phyloP scores from a whole-genome alignment of 805 yeast genomes.

The Starmerella geochares region DNA sequence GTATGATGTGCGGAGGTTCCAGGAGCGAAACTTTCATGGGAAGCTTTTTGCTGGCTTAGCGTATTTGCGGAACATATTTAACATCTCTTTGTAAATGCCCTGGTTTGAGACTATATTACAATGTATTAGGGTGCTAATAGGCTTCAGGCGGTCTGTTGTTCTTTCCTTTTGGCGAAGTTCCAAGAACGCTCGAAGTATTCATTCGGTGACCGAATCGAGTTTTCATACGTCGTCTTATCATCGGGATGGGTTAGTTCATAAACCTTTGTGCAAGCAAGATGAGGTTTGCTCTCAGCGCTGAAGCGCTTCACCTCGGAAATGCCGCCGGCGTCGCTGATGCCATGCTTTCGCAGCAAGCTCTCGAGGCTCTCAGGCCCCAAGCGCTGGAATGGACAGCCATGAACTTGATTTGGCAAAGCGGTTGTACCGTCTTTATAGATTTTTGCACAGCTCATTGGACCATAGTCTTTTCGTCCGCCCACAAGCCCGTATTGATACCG shows the following conservation, averaged over 20 bases:
- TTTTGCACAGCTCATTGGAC: constrained; percentile 75
- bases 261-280: constrained; percentile 81
- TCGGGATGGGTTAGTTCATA: constrained; percentile 56
- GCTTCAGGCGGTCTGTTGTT: neutral
- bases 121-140: neutral
- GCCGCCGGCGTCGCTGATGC: constrained; percentile 47
- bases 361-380: constrained; percentile 54
- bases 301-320: constrained; percentile 56
- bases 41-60: no score
- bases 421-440: constrained; percentile 57
- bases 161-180: constrained; percentile 11
- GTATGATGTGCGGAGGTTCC: no score
- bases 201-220: constrained; percentile 74
- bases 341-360: constrained; percentile 49
- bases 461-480: constrained; percentile 77
- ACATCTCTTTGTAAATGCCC: no score
- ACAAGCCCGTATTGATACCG: constrained; percentile 86
- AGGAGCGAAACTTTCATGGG: no score
- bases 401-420: constrained; percentile 39
- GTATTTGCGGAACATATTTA: no score
- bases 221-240: constrained; percentile 36
- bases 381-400: constrained; percentile 91
- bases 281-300: constrained; percentile 59
- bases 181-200: constrained; percentile 45
- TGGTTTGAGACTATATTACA: no score